phyloP scores from a whole-genome alignment of 192 early-diverging fungal genomes.

The Umbelopsis sp. region DNA sequence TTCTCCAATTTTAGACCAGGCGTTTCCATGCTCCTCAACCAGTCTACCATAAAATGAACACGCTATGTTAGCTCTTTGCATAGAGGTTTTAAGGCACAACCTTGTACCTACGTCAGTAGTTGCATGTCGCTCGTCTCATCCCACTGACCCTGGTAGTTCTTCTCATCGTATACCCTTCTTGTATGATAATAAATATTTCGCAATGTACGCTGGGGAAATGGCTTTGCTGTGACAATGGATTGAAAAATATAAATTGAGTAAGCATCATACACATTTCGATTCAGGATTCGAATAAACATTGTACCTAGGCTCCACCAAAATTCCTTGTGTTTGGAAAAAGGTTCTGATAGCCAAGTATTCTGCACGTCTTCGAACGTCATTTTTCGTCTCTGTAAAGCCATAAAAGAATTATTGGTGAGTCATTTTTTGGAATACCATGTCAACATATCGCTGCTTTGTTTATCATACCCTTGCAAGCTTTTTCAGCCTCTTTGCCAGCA shows the following conservation, averaged over 20 bases:
- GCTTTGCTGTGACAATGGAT: neutral
- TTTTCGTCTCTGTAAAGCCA: neutral
- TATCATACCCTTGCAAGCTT: conserved; percentile 8
- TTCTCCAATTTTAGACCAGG: conserved; percentile 2
- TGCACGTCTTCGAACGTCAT: conserved; percentile 11
- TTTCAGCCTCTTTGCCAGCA: conserved; percentile 1
- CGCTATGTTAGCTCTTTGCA: neutral
- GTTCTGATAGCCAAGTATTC: neutral
- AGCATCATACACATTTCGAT: neutral
- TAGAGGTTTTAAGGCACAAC: neutral
- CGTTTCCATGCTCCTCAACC: neutral
- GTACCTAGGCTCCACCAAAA: conserved; percentile 16
- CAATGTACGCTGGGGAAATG: conserved; percentile 3
- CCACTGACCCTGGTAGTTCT: conserved; percentile 15
- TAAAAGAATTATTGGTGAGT: neutral
- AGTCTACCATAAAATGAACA: neutral
- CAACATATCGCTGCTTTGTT: neutral
- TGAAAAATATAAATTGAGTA: neutral
- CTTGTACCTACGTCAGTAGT: neutral
- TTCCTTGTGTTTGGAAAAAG: neutral
- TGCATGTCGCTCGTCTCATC: neutral
- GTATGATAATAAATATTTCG: neutral
- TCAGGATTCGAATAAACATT: too few relatives aligned
- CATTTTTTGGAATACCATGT: neutral
- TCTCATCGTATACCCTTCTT: conserved; percentile 2